These are phyloP conservation scores for Dioszegia aurantiaca DNA, from an alignment of 768 basidiomycete species.

Conservation along the genomic window DNA sequence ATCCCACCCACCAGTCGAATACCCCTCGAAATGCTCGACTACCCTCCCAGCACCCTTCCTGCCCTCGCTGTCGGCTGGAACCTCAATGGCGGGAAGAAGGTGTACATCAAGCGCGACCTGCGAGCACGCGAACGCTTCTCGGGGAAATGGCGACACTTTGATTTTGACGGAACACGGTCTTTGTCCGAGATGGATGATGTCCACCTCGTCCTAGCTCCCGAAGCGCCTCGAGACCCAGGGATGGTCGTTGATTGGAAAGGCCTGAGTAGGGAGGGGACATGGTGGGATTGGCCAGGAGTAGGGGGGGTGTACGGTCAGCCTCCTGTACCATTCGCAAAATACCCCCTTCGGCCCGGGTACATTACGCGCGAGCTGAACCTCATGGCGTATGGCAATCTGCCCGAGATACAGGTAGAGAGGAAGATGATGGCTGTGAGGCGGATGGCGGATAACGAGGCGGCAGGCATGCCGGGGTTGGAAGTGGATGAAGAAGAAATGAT, in stretches of 20 bases:
- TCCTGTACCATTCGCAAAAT: conserved; percentile 28
- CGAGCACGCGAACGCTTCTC: conserved; percentile 43
- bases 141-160: conserved; percentile 51
- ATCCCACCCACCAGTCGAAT: conserved; percentile 33
- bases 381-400: conserved; percentile 27
- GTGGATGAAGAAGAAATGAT: conserved; percentile 26
- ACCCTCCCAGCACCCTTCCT: conserved; percentile 38
- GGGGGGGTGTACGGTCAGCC: conserved; percentile 35
- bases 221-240: background rate
- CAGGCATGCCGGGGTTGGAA: conserved; percentile 12
- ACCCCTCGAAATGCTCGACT: conserved; percentile 47
- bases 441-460: conserved; percentile 19
- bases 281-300: conserved; percentile 38
- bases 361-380: conserved; percentile 20
- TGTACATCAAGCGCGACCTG: conserved; percentile 38
- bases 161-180: conserved; percentile 40
- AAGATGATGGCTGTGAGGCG: conserved; percentile 14
- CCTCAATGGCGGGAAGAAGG: conserved; percentile 41
- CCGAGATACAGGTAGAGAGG: conserved; percentile 33
- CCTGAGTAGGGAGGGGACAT: conserved; percentile 22
- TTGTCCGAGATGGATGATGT: conserved; percentile 48
- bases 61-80: conserved; percentile 47
- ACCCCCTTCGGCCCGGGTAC: conserved; percentile 21
- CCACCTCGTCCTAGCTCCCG: conserved; percentile 19
- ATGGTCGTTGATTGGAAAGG: conserved; percentile 40